phyloP scores from a whole-genome alignment of 352 stramenopile genomes.

The Lagenidium giganteum region DNA sequence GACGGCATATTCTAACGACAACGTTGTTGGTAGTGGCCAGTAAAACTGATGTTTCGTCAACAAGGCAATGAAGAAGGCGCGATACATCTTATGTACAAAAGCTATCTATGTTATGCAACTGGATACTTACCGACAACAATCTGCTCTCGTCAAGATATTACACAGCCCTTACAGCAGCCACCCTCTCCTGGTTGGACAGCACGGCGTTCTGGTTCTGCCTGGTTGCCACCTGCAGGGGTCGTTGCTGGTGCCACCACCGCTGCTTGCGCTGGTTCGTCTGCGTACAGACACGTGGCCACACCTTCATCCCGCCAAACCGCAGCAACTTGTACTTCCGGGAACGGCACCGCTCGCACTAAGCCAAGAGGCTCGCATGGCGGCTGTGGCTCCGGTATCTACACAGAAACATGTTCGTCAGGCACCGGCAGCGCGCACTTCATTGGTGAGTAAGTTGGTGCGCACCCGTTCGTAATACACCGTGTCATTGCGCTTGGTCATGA shows the following conservation, averaged over 20 bases:
- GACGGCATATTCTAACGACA: no score
- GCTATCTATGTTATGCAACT: background rate
- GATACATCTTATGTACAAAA: no score
- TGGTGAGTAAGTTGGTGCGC: background rate
- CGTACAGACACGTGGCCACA: conserved; percentile 42
- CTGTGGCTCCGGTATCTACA: conserved; percentile 46
- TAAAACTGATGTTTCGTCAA: no score
- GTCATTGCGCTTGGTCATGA: conserved; percentile 63
- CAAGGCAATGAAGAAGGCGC: no score
- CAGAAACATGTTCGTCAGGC: no score
- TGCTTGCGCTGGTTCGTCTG: conserved; percentile 5
- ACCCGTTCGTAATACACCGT: conserved; percentile 68
- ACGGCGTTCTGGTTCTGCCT: background rate
- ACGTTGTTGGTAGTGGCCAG: no score
- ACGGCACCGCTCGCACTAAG: conserved; percentile 38
- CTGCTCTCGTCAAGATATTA: conserved; percentile 29
- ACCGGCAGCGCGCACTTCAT: background rate
- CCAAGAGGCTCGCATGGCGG: conserved; percentile 29
- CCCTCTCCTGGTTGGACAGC: no score
- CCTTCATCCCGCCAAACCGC: conserved; percentile 43
- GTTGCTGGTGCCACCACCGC: conserved; percentile 2
- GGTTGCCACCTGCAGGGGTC: conserved; percentile 1
- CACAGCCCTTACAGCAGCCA: conserved; percentile 41
- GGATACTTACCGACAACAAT: no score
- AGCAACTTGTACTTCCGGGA: conserved; percentile 25